phyloP scores from a whole-genome alignment of 768 basidiomycete genomes.

The Panaeolus cyanescens region DNA sequence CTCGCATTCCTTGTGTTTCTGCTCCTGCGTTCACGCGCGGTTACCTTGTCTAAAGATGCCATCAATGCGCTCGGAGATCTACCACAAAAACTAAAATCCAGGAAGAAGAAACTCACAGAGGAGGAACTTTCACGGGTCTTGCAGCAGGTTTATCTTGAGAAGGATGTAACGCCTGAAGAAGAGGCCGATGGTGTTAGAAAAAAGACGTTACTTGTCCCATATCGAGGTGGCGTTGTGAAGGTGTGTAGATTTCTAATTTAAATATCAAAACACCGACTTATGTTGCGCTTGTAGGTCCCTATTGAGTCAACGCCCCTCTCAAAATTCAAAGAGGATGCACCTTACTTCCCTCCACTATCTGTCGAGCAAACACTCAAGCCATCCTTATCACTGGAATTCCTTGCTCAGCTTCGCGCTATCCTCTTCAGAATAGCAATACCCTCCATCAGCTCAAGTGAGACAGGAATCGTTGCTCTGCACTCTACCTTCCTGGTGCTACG shows the following conservation, averaged over 20 bases:
- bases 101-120: slow-evolving; percentile 26
- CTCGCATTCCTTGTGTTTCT: slow-evolving; percentile 47
- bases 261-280: neutral
- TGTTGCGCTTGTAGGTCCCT: slow-evolving; percentile 33
- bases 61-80: slow-evolving; percentile 22
- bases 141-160: slow-evolving; percentile 62
- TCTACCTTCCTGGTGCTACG: slow-evolving; percentile 84
- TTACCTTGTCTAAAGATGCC: slow-evolving; percentile 33
- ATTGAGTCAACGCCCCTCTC: slow-evolving; percentile 49
- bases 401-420: slow-evolving; percentile 74
- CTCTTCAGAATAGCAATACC: slow-evolving; percentile 70
- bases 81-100: slow-evolving; percentile 14
- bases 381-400: slow-evolving; percentile 40
- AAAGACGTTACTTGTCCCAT: slow-evolving; percentile 68
- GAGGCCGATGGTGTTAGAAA: slow-evolving; percentile 49
- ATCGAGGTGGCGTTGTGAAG: slow-evolving; percentile 63
- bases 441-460: slow-evolving; percentile 65
- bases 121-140: slow-evolving; percentile 50
- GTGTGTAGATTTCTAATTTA: slow-evolving; percentile 33
- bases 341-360: slow-evolving; percentile 62
- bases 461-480: slow-evolving; percentile 72
- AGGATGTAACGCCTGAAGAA: neutral
- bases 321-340: slow-evolving; percentile 52
- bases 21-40: slow-evolving; percentile 50
- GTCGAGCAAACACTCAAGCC: slow-evolving; percentile 49